Conservation (phyloP, 768 basidiomycete genomes). For the Leucocoprinus sp. region DNA sequence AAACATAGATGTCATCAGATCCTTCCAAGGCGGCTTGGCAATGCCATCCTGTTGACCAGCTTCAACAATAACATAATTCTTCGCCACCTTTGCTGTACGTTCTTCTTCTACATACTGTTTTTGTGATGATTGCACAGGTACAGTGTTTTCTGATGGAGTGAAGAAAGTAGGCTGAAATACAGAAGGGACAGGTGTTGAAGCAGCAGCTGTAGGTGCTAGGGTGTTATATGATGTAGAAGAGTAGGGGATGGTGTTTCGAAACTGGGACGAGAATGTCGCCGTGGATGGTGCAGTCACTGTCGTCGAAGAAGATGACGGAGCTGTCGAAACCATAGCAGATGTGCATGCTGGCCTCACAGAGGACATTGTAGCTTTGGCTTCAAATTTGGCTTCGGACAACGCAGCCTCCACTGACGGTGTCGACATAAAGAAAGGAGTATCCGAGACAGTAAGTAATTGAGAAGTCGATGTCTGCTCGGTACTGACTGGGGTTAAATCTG, state of each 20-base stretch:
- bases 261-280: conserved; percentile 7
- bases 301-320: neutral
- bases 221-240: conserved; percentile 8
- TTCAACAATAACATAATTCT: conserved; percentile 70
- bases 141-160: conserved; percentile 4
- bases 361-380: too few species aligned
- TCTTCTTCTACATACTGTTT: conserved; percentile 25
- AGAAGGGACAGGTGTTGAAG: neutral
- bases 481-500: conserved; percentile 1
- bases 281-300: neutral
- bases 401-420: neutral
- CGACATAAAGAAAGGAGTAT: neutral
- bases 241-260: conserved; percentile 4
- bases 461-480: neutral
- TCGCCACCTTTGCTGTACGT: conserved; percentile 40
- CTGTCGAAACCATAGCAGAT: neutral
- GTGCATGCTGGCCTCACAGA: too few species aligned
- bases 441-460: too few species aligned
- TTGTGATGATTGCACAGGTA: conserved; percentile 13
- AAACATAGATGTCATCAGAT: conserved; percentile 78
- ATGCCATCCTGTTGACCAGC: conserved; percentile 35
- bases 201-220: conserved; percentile 8
- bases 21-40: conserved; percentile 52
- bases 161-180: conserved; percentile 4
- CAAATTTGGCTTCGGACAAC: too few species aligned